These are phyloP conservation scores for Kwoniella europaea DNA, from an alignment of 768 basidiomycete species.

Conservation along the genomic window DNA sequence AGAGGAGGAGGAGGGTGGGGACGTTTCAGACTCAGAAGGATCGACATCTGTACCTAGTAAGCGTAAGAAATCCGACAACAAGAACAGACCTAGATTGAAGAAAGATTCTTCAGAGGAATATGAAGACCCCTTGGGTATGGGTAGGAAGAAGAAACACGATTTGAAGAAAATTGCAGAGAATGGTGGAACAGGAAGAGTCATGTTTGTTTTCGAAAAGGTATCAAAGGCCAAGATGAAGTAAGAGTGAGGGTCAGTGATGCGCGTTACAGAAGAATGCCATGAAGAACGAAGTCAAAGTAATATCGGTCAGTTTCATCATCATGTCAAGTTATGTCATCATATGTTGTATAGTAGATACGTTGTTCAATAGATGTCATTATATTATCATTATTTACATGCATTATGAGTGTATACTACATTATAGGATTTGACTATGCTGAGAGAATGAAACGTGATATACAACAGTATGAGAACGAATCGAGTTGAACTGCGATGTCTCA, in stretches of 20 bases:
- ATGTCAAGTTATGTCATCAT: neutral
- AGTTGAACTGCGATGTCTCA: no score
- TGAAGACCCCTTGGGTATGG: constrained; percentile 2
- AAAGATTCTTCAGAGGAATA: constrained; percentile 10
- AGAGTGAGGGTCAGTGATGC: neutral
- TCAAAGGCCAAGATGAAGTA: constrained; percentile 25
- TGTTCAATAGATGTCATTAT: neutral
- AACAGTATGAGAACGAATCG: neutral
- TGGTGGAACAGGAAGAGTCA: constrained; percentile 46
- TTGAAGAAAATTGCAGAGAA: constrained; percentile 39
- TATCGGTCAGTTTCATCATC: neutral
- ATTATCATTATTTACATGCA: neutral
- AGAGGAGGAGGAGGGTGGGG: constrained; percentile 6
- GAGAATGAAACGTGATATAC: neutral
- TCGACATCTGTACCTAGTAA: constrained; percentile 9
- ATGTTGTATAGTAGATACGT: neutral
- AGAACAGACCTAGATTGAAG: neutral
- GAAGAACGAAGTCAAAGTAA: neutral
- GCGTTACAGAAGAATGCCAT: neutral
- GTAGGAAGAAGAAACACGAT: constrained; percentile 41
- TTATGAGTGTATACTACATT: no score
- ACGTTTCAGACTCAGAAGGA: neutral
- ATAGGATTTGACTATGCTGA: no score
- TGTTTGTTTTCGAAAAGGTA: constrained; percentile 55
- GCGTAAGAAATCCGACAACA: neutral